Evolutionary conservation across 2,329 filamentous ascomycete species (phyloP), one percentile per base, ranked within the genome.

Genomic region (Hypoxylon sp.): DNA sequence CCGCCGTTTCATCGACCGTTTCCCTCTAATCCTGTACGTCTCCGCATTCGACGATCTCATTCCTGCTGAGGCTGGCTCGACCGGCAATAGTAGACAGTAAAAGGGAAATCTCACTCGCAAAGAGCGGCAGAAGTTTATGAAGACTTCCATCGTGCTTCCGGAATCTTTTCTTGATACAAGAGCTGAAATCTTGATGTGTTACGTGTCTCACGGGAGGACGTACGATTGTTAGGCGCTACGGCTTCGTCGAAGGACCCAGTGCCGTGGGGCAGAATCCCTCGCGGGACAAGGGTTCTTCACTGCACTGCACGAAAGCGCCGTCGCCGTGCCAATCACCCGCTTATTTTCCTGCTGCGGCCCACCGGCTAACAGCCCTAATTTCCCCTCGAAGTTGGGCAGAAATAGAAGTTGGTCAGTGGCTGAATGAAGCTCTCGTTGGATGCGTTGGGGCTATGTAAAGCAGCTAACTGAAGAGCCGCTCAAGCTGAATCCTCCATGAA

Each of bases 201-300:
- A 48, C 13, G 22, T 19, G n/a, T 17, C 7, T 13, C n/a, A 6
- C 24, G 24, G 24, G 4, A 26, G 24, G 24, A 26, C 24, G 26
- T 32, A 30, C 20, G 24, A 11, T 11, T 44, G 3, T 26, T 49
- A 32, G 46, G 15, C 22, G n/a, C 17, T 11, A 10, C 22, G 28
- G 28, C 6, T 5, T 5, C 15, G 28, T 34, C 17, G 46, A 51
- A n/a, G 24, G 43, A 56, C 53, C 59, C 55, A 64, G 65, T 48
- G n/a, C 44, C 49, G 62, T 58, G 65, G 65, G 62, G 65, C 52
- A 55, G 37, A 52, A 48, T 60, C 37, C 48, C 30, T 26, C 39
- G 50, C 48, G 48, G 46, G 11, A 54, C 47, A 59, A 41, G 47
- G 63, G 52, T 15, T n/a, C n/a, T n/a, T n/a, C n/a, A n/a, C n/a